Conservation (phyloP, 768 basidiomycete species). For the Calocera viscosa region DNA sequence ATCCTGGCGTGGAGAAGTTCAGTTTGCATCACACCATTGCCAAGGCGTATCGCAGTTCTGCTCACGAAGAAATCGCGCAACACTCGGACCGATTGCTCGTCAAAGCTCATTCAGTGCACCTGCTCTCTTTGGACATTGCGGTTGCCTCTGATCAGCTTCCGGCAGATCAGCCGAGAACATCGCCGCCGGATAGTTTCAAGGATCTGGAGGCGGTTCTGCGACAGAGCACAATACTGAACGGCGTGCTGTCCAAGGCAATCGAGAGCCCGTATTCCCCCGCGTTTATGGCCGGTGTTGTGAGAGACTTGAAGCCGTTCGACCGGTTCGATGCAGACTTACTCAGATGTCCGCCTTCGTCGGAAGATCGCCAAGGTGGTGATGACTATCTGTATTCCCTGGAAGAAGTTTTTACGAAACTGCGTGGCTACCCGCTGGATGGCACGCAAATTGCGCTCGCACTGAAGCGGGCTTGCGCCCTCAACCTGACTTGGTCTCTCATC, state of each 20-base stretch:
- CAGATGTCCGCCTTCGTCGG: slow-evolving; percentile 45
- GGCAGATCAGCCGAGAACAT: slow-evolving; percentile 16
- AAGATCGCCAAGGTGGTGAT: slow-evolving; percentile 68
- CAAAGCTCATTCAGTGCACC: slow-evolving; percentile 62
- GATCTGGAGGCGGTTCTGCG: slow-evolving; percentile 10
- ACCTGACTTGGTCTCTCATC: slow-evolving; percentile 74
- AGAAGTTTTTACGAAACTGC: slow-evolving; percentile 19
- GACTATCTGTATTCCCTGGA: slow-evolving; percentile 56
- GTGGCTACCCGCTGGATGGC: slow-evolving; percentile 34
- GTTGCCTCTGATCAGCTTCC: slow-evolving; percentile 36
- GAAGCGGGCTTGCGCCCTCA: slow-evolving; percentile 55
- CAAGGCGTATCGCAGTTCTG: slow-evolving; percentile 35
- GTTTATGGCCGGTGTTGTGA: slow-evolving; percentile 52
- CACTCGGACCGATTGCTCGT: slow-evolving; percentile 58
- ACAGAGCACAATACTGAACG: slow-evolving; percentile 9
- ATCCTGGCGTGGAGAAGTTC: slow-evolving; percentile 45
- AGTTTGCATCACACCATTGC: slow-evolving; percentile 34
- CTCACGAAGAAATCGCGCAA: slow-evolving; percentile 48
- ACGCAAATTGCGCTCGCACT: slow-evolving; percentile 36
- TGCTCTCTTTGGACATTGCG: slow-evolving; percentile 63
- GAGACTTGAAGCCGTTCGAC: slow-evolving; percentile 41
- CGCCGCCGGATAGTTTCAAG: slow-evolving; percentile 10
- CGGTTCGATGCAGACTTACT: slow-evolving; percentile 54
- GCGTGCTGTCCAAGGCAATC: slow-evolving; percentile 37
- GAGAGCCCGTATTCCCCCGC: slow-evolving; percentile 59